Percentiles rank a stretch among this genome's conserved stretches.
phyloP scores from a whole-genome alignment of 371 early-diverging fungal species.

The Mortierella sp. region DNA sequence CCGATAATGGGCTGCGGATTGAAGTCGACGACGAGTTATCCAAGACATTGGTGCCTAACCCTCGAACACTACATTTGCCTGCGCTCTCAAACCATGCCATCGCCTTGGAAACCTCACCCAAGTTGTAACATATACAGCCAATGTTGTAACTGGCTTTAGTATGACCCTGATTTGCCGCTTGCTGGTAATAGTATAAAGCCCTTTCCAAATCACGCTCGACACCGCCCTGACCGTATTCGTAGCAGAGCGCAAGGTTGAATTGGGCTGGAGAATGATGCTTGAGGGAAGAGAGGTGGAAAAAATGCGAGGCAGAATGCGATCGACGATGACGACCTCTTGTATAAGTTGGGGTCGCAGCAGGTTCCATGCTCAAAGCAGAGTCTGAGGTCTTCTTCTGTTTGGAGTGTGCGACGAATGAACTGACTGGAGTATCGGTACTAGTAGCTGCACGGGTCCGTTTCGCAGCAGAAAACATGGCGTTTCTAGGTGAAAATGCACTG shows the following conservation, averaged over 20 bases:
- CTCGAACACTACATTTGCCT: conserved; percentile 33
- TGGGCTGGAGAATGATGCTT: conserved; percentile 46
- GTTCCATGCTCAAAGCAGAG: not conserved
- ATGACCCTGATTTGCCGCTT: conserved; percentile 46
- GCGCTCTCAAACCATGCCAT: conserved; percentile 49
- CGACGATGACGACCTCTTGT: conserved; percentile 29
- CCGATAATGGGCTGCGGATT: not conserved
- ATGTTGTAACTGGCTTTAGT: conserved; percentile 49
- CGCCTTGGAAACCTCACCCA: conserved; percentile 32
- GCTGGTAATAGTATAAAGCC: conserved; percentile 45
- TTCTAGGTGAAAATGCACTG: no score
- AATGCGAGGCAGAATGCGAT: conserved; percentile 48
- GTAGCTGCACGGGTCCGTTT: no score
- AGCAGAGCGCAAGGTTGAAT: conserved; percentile 45
- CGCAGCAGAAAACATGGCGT: no score
- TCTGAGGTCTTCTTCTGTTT: no score
- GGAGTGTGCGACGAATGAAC: no score
- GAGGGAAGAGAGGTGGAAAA: conserved; percentile 49
- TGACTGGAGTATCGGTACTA: not conserved
- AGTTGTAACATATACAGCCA: conserved; percentile 43
- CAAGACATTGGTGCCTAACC: not conserved
- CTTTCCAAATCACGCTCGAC: conserved; percentile 30
- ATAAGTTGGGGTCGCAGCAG: not conserved
- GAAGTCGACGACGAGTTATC: not conserved
- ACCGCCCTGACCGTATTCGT: conserved; percentile 49